phyloP scores from a whole-genome alignment of 192 early-diverging fungal species.

The Podila clonocystis region DNA sequence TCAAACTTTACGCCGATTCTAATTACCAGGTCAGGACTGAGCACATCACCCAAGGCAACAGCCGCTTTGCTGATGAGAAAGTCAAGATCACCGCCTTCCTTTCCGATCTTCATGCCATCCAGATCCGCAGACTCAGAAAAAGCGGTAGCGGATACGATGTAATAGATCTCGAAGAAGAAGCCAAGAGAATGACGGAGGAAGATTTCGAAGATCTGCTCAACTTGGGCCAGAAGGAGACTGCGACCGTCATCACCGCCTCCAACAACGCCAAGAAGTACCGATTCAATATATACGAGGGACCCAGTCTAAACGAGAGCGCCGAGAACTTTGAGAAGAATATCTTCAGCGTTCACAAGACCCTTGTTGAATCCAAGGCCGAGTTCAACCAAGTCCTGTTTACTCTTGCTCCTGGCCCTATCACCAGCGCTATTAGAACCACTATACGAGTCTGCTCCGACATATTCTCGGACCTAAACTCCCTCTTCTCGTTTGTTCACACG shows the following conservation, averaged over 20 bases:
- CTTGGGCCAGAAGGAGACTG: neutral
- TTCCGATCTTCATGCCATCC: no score
- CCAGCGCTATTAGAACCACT: neutral
- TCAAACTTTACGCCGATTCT: no score
- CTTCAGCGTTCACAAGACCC: neutral
- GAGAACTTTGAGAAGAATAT: no score
- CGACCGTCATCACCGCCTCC: neutral
- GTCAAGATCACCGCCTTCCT: no score
- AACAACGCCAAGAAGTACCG: neutral
- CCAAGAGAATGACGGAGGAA: no score
- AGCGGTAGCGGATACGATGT: no score
- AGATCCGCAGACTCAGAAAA: no score
- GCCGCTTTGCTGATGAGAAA: no score
- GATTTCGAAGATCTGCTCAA: no score
- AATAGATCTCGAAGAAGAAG: no score
- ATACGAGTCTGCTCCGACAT: neutral
- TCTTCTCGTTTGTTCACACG: slow-evolving; percentile 1
- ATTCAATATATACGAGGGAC: neutral
- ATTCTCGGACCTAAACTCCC: neutral
- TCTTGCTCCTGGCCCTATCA: neutral
- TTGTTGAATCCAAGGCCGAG: neutral
- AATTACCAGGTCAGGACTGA: no score
- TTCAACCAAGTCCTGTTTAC: neutral
- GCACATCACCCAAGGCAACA: no score
- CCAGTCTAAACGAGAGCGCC: neutral